phyloP scores from a whole-genome alignment of 176 grass and related monocot species.

The Lolium perenne region DNA sequence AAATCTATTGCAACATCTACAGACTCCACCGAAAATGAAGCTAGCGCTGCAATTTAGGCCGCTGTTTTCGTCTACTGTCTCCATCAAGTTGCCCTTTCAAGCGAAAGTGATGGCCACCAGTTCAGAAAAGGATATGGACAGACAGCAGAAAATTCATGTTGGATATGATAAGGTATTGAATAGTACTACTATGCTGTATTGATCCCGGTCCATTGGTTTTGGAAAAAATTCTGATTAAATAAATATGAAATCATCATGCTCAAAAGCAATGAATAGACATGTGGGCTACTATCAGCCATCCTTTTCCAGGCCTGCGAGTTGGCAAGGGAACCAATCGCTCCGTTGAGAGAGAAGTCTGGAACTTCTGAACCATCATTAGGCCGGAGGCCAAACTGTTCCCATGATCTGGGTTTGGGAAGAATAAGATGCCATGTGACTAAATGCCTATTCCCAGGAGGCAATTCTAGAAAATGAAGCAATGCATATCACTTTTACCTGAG shows the following conservation, averaged over 20 bases:
- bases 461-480: constrained; percentile 31
- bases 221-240: background rate
- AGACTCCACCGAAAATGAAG: background rate
- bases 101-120: constrained; percentile 20
- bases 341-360: constrained; percentile 8
- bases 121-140: background rate
- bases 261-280: constrained; percentile 40
- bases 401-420: constrained; percentile 31
- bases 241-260: constrained; percentile 9
- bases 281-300: constrained; percentile 37
- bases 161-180: constrained; percentile 19
- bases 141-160: constrained; percentile 6
- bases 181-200: background rate
- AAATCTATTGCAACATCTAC: background rate
- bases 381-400: constrained; percentile 10
- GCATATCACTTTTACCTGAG: background rate
- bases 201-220: background rate
- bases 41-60: constrained; percentile 7
- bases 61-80: constrained; percentile 19
- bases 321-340: constrained; percentile 32
- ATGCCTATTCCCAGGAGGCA: background rate
- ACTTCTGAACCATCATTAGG: constrained; percentile 27
- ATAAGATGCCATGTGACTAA: constrained; percentile 37
- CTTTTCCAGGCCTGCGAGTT: constrained; percentile 44
- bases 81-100: constrained; percentile 33